Percentiles rank a stretch among this genome's conserved stretches.
Evolutionary conservation across 2,329 filamentous ascomycete genomes (phyloP).

Genomic region (Phaeophleospora eucalypticola): DNA sequence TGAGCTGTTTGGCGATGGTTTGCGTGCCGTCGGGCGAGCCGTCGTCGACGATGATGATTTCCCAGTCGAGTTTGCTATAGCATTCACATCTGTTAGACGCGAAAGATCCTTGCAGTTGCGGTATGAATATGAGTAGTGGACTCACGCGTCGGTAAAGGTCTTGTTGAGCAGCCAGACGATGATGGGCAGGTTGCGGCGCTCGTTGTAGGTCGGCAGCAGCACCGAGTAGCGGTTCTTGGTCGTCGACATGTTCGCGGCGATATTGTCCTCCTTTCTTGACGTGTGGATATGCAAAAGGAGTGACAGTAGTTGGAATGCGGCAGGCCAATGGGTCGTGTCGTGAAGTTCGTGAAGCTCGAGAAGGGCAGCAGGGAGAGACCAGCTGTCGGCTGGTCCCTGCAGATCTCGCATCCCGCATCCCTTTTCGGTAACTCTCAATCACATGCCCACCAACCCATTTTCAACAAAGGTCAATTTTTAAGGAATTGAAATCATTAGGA

Average conservation of each 20-base stretch:
- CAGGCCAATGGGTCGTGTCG: not conserved
- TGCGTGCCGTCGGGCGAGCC: conserved; percentile 95
- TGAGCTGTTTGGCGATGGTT: conserved; percentile 82
- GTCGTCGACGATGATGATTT: conserved; percentile 97
- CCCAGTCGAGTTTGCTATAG: conserved; percentile 95
- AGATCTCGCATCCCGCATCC: no score
- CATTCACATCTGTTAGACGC: no score
- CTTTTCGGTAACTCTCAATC: no score
- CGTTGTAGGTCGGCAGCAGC: conserved; percentile 97
- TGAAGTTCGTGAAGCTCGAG: not conserved
- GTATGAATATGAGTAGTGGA: no score
- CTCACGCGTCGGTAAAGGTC: conserved; percentile 80
- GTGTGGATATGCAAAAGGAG: conserved; percentile 7
- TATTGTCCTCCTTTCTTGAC: not conserved
- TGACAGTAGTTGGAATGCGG: conserved; percentile 14
- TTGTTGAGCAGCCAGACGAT: conserved; percentile 90
- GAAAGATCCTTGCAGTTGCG: no score
- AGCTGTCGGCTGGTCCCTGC: no score
- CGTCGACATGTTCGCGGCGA: conserved; percentile 34
- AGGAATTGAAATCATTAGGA: no score
- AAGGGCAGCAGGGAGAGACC: no score
- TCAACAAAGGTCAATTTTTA: no score
- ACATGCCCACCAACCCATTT: no score
- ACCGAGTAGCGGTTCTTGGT: conserved; percentile 90
- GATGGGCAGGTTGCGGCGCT: conserved; percentile 94